Evolutionary conservation across 371 early-diverging fungal species (phyloP), one percentile per base, ranked within the genome.

Genomic region (Batkoa obscura): DNA sequence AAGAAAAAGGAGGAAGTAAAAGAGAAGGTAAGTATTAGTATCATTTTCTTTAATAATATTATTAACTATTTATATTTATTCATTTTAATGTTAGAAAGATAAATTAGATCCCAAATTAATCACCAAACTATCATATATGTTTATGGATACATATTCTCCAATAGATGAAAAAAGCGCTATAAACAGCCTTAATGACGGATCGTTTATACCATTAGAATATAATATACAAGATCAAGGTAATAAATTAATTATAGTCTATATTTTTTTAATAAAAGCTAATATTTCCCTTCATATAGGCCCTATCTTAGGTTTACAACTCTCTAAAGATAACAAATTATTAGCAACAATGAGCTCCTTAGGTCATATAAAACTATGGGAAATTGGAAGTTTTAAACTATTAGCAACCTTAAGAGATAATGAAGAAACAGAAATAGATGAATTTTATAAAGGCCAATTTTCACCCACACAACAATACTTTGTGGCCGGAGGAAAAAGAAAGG

Each of bases 371-470:
- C 62, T 92, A 12, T 92, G 90, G 88, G 87, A 87, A 66, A 60
- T 79, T 2, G 77, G 73, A 12, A 75, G 79, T 5, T 86, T 81
- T 41, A 62, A 67, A 33, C 60, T 77, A 15, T 54, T 92, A 35
- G 75, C 74, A 15, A 78, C 76, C n/a, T 60, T 92, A 37, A 69
- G 90, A n/a, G 92, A 91, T 60, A 58, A 58, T 6, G 67, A 71
- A 55, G 93, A 92, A 63, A 57, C 67, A 4, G 73, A 90, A 53
- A 90, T 92, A 62, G 93, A 92, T 61, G 93, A 92, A 60, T 89
- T 82, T 58, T 90, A 83, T 54, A 80, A 81, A 15, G 91, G 91
- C 9, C 70, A 78, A 35, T 86, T 90, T 51, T 68, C 69, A 1
- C 71, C 73, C 0, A 67, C 75, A 58, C 71, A 75, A 10, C 66